phyloP scores from a whole-genome alignment of 257 asterid species.

The Datura wrightii region DNA sequence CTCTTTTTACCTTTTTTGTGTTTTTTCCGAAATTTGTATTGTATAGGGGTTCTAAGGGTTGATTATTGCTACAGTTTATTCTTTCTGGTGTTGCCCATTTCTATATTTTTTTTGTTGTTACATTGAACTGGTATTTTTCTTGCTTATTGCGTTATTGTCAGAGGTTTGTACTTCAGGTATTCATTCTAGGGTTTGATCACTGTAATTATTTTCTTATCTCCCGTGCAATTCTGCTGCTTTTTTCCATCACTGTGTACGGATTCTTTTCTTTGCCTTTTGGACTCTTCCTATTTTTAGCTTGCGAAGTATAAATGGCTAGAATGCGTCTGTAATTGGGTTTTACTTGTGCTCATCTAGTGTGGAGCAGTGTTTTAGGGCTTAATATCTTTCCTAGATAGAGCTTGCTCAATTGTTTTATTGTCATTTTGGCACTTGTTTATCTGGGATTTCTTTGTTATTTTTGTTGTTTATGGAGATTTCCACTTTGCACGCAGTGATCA shows the following conservation, averaged over 20 bases:
- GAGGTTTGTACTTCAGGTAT: background rate
- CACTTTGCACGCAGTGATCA: background rate
- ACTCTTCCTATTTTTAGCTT: background rate
- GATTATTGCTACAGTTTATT: background rate
- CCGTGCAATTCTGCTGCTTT: background rate
- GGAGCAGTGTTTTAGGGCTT: background rate
- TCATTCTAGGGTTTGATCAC: slow-evolving; percentile 14
- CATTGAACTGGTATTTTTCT: background rate
- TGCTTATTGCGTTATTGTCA: background rate
- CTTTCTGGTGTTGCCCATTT: background rate
- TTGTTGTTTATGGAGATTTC: background rate
- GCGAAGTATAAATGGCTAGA: background rate
- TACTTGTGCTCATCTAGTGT: background rate
- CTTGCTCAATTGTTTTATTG: background rate
- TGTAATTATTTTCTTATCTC: background rate
- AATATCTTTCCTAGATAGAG: background rate
- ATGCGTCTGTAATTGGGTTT: background rate
- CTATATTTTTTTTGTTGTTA: background rate
- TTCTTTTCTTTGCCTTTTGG: background rate
- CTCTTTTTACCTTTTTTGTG: too few species aligned
- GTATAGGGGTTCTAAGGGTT: background rate
- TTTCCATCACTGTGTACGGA: background rate
- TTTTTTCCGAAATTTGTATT: background rate
- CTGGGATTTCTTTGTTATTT: background rate
- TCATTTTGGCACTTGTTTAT: background rate